These are phyloP conservation scores for Tricholoma hemisulphureum DNA, from an alignment of 768 basidiomycete species.

Conservation along the genomic window DNA sequence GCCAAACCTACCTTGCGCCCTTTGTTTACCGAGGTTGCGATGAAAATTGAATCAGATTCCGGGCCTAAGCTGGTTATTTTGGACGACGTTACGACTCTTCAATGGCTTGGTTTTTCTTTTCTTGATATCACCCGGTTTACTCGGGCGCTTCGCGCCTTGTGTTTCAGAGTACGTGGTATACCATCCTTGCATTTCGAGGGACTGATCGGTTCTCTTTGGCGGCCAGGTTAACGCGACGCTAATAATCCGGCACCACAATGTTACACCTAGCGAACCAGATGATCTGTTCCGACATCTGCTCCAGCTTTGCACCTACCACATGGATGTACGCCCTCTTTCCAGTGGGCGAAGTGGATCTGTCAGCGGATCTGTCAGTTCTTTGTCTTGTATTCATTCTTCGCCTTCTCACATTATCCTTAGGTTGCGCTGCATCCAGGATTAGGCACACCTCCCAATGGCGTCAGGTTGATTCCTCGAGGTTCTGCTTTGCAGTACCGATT, in stretches of 20 bases:
- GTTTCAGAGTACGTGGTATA: conserved; percentile 46
- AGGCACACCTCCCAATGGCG: conserved; percentile 28
- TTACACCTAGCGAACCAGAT: conserved; percentile 56
- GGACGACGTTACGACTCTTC: conserved; percentile 67
- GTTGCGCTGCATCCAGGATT: conserved; percentile 62
- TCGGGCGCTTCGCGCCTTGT: conserved; percentile 57
- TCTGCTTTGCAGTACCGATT: conserved; percentile 69
- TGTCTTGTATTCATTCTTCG: not conserved
- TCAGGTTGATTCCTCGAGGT: conserved; percentile 48
- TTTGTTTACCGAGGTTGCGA: conserved; percentile 36
- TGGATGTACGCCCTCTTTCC: conserved; percentile 68
- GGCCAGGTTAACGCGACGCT: conserved; percentile 51
- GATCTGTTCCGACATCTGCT: conserved; percentile 57
- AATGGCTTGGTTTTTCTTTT: conserved; percentile 65
- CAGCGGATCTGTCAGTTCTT: conserved; percentile 63
- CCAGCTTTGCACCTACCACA: conserved; percentile 64
- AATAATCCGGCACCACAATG: conserved; percentile 63
- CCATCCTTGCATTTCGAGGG: not conserved
- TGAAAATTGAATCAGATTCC: conserved; percentile 17
- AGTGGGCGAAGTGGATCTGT: conserved; percentile 78
- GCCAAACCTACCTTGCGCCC: conserved; percentile 27
- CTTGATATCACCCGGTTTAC: conserved; percentile 54
- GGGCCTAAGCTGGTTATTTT: conserved; percentile 50
- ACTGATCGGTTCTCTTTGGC: not conserved
- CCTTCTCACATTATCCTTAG: conserved; percentile 31